Conservation (phyloP, 371 early-diverging fungal species). For the Thermomucor indicae-seudaticae region DNA sequence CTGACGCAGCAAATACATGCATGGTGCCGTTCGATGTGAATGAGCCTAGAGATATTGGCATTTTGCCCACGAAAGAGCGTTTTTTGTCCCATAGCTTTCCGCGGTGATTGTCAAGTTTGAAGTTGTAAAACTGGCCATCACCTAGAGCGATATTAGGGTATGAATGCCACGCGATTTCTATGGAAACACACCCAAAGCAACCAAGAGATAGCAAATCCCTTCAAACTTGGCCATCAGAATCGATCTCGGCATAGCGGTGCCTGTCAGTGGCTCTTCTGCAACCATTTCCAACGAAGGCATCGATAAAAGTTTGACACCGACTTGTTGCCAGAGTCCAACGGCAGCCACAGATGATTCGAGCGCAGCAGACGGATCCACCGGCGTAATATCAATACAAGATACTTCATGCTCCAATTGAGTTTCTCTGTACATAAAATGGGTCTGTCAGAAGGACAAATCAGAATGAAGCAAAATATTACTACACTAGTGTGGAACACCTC, state of each 20-base stretch:
- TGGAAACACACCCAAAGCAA: constrained; percentile 61
- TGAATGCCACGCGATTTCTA: background rate
- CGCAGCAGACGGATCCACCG: constrained; percentile 35
- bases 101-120: constrained; percentile 45
- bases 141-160: constrained; percentile 26
- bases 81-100: constrained; percentile 56
- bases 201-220: constrained; percentile 67
- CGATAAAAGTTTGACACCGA: constrained; percentile 58
- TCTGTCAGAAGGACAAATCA: background rate
- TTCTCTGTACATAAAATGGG: constrained; percentile 8
- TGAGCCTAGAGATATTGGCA: constrained; percentile 66
- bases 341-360: constrained; percentile 48
- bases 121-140: constrained; percentile 80
- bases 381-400: constrained; percentile 70
- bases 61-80: constrained; percentile 71
- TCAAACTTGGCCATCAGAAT: constrained; percentile 74
- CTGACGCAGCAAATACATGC: constrained; percentile 85
- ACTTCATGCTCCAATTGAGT: constrained; percentile 60
- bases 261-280: constrained; percentile 47
- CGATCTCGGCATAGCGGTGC: constrained; percentile 73
- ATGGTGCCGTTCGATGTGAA: constrained; percentile 59
- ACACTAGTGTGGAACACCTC: too few relatives aligned
- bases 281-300: constrained; percentile 56
- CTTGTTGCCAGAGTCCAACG: constrained; percentile 76
- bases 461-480: too few relatives aligned